Percentiles rank a stretch among this genome's conserved stretches.
Conservation (phyloP, 306 rosid species). For the Acacia crassicarpa region DNA sequence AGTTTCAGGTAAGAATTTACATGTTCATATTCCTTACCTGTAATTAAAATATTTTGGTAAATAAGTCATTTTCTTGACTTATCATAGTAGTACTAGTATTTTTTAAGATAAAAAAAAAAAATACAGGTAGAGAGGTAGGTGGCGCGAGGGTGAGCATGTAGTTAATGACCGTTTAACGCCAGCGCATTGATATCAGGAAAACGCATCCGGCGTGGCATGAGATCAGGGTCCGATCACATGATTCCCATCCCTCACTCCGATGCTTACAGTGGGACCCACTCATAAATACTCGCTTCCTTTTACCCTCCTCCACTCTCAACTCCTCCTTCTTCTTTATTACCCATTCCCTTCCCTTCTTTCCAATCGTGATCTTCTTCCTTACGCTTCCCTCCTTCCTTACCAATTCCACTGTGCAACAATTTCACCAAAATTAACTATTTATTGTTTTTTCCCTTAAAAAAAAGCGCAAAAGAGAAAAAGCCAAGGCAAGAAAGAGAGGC, state of each 20-base stretch:
- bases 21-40: no score
- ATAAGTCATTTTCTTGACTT: no score
- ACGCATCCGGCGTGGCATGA: slow-evolving; percentile 43
- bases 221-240: neutral
- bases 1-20: no score
- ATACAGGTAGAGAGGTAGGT: neutral
- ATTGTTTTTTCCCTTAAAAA: neutral
- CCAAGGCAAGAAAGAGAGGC: slow-evolving; percentile 13
- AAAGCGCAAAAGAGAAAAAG: neutral
- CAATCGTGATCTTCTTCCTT: slow-evolving; percentile 33
- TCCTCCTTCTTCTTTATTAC: neutral
- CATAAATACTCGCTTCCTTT: neutral
- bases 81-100: no score
- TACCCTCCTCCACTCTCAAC: slow-evolving; percentile 11
- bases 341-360: slow-evolving; percentile 10
- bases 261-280: slow-evolving; percentile 38
- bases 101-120: no score
- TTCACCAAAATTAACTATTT: neutral
- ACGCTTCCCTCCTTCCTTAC: slow-evolving; percentile 29
- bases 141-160: neutral
- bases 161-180: slow-evolving; percentile 39
- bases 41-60: no score
- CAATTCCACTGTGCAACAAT: slow-evolving; percentile 7
- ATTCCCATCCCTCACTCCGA: neutral
- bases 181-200: neutral